Conservation (phyloP, 352 stramenopile genomes). For the Pythium plurisporium region DNA sequence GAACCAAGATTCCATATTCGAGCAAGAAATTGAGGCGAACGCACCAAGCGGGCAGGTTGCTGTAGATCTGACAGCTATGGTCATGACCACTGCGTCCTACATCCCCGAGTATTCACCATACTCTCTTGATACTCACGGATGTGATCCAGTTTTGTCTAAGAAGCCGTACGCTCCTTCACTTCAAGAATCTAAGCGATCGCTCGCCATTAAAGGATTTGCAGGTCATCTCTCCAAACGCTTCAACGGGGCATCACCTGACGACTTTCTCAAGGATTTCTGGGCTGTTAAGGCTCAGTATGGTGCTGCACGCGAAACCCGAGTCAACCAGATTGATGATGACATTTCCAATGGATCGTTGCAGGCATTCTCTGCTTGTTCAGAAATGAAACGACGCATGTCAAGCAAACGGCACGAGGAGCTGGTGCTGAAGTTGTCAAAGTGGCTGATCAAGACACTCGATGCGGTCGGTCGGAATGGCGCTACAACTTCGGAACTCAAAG, state of each 20-base stretch:
- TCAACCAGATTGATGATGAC: background rate
- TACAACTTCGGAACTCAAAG: constrained; percentile 5
- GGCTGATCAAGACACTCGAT: constrained; percentile 6
- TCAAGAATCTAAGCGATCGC: constrained; percentile 26
- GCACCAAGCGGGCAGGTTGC: constrained; percentile 41
- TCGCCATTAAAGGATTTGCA: constrained; percentile 61
- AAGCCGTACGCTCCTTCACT: too few species aligned
- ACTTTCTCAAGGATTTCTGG: constrained; percentile 77
- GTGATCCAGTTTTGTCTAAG: background rate
- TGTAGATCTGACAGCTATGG: constrained; percentile 49
- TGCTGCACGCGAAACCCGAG: background rate
- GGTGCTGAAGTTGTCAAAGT: background rate
- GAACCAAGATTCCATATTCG: constrained; percentile 31
- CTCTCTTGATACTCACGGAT: background rate
- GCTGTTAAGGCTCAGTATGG: constrained; percentile 50
- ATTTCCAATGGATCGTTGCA: background rate
- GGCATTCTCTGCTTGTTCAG: constrained; percentile 17
- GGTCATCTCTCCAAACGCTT: constrained; percentile 56
- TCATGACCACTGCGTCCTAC: constrained; percentile 39
- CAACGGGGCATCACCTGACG: constrained; percentile 43
- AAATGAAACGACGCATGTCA: background rate
- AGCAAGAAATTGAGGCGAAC: constrained; percentile 61
- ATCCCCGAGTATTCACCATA: constrained; percentile 34
- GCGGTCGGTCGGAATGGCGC: constrained; percentile 7
- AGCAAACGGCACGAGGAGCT: background rate